Evolutionary conservation across 306 rosid genomes (phyloP).

Genomic region (Dalbergia oliveri): DNA sequence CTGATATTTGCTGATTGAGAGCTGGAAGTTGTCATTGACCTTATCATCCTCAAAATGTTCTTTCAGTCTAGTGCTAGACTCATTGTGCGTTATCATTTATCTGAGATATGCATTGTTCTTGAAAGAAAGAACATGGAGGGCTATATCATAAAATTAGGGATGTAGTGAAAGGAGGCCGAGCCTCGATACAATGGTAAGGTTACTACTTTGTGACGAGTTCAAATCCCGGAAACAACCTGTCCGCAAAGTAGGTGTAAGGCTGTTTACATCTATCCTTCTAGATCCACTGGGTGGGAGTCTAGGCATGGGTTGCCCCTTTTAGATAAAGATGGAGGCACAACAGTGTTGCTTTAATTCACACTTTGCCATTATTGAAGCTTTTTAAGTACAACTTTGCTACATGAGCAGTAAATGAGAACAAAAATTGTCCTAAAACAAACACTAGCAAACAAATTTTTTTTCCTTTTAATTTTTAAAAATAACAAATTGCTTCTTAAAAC

Average conservation of each 20-base stretch:
- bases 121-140: not conserved
- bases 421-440: not conserved
- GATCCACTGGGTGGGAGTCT: no score
- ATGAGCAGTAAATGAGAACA: not conserved
- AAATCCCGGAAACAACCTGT: no score
- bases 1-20: not conserved
- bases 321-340: not conserved
- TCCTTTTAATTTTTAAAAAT: not conserved
- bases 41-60: not conserved
- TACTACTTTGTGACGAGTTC: no score
- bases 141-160: not conserved
- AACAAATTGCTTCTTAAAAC: not conserved
- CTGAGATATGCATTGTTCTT: not conserved
- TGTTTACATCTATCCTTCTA: no score
- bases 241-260: no score
- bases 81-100: conserved; percentile 2
- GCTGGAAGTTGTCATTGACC: not conserved
- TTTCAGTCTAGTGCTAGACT: not conserved
- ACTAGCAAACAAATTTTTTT: not conserved
- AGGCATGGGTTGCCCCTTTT: no score
- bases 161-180: not conserved
- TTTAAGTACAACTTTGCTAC: not conserved
- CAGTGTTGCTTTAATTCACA: not conserved
- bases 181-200: no score
- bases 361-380: not conserved